A percentile compares a stretch with the other conserved stretches of the same genome.
Conservation (phyloP, 495 filamentous ascomycete species). For the Penicillium ucsense region DNA sequence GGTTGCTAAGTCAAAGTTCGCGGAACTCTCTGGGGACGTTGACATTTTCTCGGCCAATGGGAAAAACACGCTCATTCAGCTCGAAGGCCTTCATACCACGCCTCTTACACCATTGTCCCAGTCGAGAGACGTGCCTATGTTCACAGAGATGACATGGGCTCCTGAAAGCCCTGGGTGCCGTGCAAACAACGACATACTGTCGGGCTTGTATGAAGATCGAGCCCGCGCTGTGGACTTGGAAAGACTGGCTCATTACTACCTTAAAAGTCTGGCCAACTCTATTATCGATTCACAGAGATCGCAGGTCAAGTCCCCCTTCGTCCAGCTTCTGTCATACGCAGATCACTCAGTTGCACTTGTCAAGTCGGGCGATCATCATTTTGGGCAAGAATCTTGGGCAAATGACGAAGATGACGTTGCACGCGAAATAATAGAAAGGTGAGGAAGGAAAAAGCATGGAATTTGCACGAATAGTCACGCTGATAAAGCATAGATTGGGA, state of each 20-base stretch:
- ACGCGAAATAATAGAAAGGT: slow-evolving; percentile 17
- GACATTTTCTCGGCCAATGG: slow-evolving; percentile 13
- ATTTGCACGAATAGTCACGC: background rate
- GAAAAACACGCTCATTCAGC: slow-evolving; percentile 9
- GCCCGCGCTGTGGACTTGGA: slow-evolving; percentile 7
- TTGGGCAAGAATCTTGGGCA: slow-evolving; percentile 19
- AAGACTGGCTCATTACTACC: slow-evolving; percentile 12
- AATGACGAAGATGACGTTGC: slow-evolving; percentile 25
- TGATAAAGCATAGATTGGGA: slow-evolving; percentile 5
- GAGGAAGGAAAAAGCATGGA: background rate
- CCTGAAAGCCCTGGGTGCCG: slow-evolving; percentile 3
- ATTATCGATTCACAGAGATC: background rate
- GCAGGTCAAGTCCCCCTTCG: slow-evolving; percentile 1
- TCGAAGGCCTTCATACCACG: slow-evolving; percentile 18
- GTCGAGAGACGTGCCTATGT: slow-evolving; percentile 12
- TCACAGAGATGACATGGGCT: slow-evolving; percentile 13
- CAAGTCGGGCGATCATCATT: slow-evolving; percentile 6
- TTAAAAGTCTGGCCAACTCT: slow-evolving; percentile 5
- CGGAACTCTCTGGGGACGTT: slow-evolving; percentile 18
- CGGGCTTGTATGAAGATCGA: background rate
- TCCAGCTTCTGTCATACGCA: slow-evolving; percentile 9
- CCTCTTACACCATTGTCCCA: slow-evolving; percentile 13
- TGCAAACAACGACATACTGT: background rate
- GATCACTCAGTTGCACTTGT: slow-evolving; percentile 6
- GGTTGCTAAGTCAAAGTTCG: slow-evolving; percentile 6